Base-by-base conservation (phyloP, 768 basidiomycete species). In the Lactarius sanguifluus region DNA sequence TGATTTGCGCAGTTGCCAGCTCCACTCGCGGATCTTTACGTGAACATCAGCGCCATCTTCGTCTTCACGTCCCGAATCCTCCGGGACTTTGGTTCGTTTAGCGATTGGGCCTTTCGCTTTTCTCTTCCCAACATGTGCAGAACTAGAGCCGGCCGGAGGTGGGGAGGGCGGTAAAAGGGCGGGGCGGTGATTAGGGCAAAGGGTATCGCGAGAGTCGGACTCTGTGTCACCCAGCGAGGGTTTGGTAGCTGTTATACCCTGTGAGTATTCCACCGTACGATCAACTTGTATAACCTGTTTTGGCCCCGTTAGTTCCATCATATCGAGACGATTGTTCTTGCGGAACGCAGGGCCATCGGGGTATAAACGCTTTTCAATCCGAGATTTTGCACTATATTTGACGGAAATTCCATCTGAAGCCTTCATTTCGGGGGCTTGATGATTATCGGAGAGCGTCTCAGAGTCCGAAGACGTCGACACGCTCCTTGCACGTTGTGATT, bases 121-220 rank as follows among this genome's bases (percentile, higher is more conserved):
- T 43, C 75, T 77, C 71, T 81, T 84, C 30, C 76, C 72, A 71
- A 67, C 62, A 5, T 66, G 66, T 30, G 69, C 64, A 16, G 71
- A 64, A 61, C 59, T 69, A 3, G 69, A 60, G 28, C 67, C 70
- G 13, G 70, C 76, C 3, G 82, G 81, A 20, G 87, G 86, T n/a
- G 90, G 90, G 20, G 90, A 89, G 20, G 89, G 89, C 8, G 88
- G 87, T 61, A 90, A 73, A 57, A 90, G 81, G 32, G 71, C 61
- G 25, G 68, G 64, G 43, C 61, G 38, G 61, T 60, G 76, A 47
- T 8, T 25, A 58, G 72, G 73, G 57, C 74, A 57, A 43, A 67
- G 30, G 63, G 60, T 34, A 62, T 69, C 40, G 70, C 63, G 50
- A 63, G 57, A 45, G 43, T 59, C 59, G 28, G 58, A 54, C 28